Conservation (phyloP, 768 basidiomycete species). For the Mycena polygramma region DNA sequence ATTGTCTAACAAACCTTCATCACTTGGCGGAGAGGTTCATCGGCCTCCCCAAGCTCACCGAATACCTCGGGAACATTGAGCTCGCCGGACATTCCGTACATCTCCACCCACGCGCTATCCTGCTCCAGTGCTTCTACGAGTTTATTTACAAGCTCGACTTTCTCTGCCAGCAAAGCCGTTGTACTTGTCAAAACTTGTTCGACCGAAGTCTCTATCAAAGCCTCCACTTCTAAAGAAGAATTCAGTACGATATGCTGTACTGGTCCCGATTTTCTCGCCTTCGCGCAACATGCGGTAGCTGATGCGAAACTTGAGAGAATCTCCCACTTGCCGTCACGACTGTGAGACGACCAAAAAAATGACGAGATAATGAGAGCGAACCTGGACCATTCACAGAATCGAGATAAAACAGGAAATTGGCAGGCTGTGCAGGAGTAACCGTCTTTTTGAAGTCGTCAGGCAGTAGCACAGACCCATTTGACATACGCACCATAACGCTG, state of each 20-base stretch:
- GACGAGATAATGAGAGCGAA: slow-evolving; percentile 44
- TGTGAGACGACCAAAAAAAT: slow-evolving; percentile 17
- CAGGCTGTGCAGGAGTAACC: slow-evolving; percentile 80
- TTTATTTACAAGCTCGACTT: slow-evolving; percentile 59
- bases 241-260: slow-evolving; percentile 9
- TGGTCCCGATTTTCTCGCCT: slow-evolving; percentile 59
- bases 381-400: slow-evolving; percentile 73
- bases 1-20: slow-evolving; percentile 46
- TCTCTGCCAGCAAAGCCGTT: slow-evolving; percentile 50
- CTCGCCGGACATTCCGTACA: slow-evolving; percentile 80
- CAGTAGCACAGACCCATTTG: slow-evolving; percentile 11
- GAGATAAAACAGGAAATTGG: slow-evolving; percentile 86
- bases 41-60: slow-evolving; percentile 45
- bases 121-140: slow-evolving; percentile 72
- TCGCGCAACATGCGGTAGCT: slow-evolving; percentile 86
- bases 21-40: slow-evolving; percentile 48
- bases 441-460: slow-evolving; percentile 59
- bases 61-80: slow-evolving; percentile 66
- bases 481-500: slow-evolving; percentile 60
- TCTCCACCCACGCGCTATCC: slow-evolving; percentile 75
- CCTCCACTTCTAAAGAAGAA: slow-evolving; percentile 70
- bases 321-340: slow-evolving; percentile 60
- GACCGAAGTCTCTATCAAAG: slow-evolving; percentile 66
- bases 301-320: slow-evolving; percentile 74
- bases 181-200: slow-evolving; percentile 55